Base-by-base conservation (phyloP, 441 rosid species). In the Mallotus japonicus region DNA sequence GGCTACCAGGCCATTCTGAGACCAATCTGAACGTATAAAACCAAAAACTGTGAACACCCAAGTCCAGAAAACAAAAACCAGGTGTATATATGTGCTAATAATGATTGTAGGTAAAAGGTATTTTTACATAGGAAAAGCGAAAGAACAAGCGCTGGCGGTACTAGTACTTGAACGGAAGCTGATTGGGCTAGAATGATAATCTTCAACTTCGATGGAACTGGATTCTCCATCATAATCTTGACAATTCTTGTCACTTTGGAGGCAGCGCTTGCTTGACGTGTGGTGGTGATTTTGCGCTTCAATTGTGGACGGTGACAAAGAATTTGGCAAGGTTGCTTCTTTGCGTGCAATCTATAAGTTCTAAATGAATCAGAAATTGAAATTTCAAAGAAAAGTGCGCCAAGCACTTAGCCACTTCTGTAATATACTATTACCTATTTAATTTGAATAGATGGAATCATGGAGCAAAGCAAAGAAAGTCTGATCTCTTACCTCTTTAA, bases 1-100 rank as follows among this genome's bases (percentile, higher is more conserved):
- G 90, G 72, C 87, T 87, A 42, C 79, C 78, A 8, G 55, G 69
- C 86, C 86, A 77, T 46, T 87, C 84, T 3, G 78, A 16, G 19
- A 67, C 46, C 62, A 87, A 76, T 83, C 88, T 87, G 83, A 67
- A 57, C 61, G 62, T 11, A 15, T 13, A 5, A 10, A 73, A 73
- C 56, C 24, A n/a, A 13, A 15, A 64, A 57, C 5, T 0, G 34
- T 58, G 1, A 72, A 8, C 69, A 34, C 51, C 14, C 9, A 3
- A 8, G 22, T 2, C 32, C 17, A 42, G 63, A 32, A 34, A 53
- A 20, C 24, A 17, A 60, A 14, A 20, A 10, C 6, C 73, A 14
- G 42, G 19, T 34, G 49, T 14, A 14, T 34, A 15, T 28, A 28
- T 28, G 32, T 28, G 2, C 32, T 34, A 22, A 44, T 0, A 49